phyloP scores from a whole-genome alignment of 129 eudicot genomes.

The Deinandra increscens region DNA sequence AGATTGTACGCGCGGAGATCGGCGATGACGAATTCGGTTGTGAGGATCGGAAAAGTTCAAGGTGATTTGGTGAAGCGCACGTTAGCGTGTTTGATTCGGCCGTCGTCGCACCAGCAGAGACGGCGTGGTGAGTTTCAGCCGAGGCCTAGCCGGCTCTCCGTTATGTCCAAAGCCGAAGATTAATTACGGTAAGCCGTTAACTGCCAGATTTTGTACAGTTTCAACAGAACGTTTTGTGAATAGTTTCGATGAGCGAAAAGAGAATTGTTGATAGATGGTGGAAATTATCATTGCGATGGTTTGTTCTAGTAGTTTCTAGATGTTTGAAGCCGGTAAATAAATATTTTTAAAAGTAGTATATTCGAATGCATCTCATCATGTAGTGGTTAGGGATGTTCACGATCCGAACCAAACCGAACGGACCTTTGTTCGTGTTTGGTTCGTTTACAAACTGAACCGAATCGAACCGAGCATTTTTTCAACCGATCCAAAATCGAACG shows the following conservation, averaged over 20 bases:
- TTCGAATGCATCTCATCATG: no score
- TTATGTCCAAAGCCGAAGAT: conserved; percentile 50
- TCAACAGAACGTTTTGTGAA: background rate
- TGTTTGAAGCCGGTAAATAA: background rate
- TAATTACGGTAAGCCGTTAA: background rate
- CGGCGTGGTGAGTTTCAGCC: conserved; percentile 61
- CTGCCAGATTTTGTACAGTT: background rate
- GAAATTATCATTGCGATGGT: conserved; percentile 11
- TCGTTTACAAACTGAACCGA: no score
- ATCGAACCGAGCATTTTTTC: no score
- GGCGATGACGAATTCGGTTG: conserved; percentile 70
- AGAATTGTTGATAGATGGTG: conserved; percentile 17
- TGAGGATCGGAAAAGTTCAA: conserved; percentile 63
- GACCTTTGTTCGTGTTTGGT: no score
- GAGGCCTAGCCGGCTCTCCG: conserved; percentile 57
- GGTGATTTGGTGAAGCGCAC: conserved; percentile 65
- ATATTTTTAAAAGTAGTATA: no score
- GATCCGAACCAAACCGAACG: no score
- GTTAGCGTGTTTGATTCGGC: conserved; percentile 59
- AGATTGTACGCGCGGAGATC: conserved; percentile 60
- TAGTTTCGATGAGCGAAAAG: background rate
- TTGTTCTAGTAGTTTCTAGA: background rate
- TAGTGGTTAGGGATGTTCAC: no score
- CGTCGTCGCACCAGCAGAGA: conserved; percentile 59
- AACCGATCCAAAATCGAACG: no score